Evolutionary conservation across 163 green algal species (phyloP), one percentile per base, ranked within the genome.

Genomic region (Volvox carteri): DNA sequence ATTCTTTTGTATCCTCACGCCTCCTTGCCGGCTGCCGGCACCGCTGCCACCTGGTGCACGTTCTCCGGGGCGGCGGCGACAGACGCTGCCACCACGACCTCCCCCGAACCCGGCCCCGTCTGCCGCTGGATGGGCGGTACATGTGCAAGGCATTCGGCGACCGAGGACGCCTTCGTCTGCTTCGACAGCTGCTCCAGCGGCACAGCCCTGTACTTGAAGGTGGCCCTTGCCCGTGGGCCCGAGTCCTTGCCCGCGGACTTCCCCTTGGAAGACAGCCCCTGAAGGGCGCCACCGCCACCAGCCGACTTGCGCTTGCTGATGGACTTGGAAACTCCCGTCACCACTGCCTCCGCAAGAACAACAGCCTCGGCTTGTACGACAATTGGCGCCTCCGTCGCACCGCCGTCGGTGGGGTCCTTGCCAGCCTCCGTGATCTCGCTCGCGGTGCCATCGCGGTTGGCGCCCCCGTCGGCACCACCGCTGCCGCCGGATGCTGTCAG

Each of bases 361-460:
- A 46, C 30, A 33, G 65, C 33, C 65, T 75, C 65, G 65, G 65
- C 65, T 33, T 75, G 65, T 48, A 75, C 65, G 65, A 75, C 65
- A 75, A 46, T 28, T 9, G 65, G 9, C 30, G 65, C 65, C 65
- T 75, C 65, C 65, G 30, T 48, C 30, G 35, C 70, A 9, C 37
- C 37, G 41, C 37, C 70, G 70, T 52, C 70, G 70, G 33, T 48
- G 65, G 25, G 46, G 46, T 72, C 60, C 60, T 72, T 72, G 60
- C 8, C n/a, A n/a, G 30, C 67, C 30, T 21, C 6, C 33, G 67
- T 12, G 67, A 76, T 76, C 67, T 76, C 67, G 30, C 2, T 4
- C 33, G 18, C 9, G 39, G 30, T 56, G 39, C 18, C 65, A 33
- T 46, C 33, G 30, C 16, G 30, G 30, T 35, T 19, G 35, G 12